Evolutionary conservation across 495 filamentous ascomycete genomes (phyloP), one percentile per base, ranked within the genome.

Genomic region (Hypoxylon trugodes): DNA sequence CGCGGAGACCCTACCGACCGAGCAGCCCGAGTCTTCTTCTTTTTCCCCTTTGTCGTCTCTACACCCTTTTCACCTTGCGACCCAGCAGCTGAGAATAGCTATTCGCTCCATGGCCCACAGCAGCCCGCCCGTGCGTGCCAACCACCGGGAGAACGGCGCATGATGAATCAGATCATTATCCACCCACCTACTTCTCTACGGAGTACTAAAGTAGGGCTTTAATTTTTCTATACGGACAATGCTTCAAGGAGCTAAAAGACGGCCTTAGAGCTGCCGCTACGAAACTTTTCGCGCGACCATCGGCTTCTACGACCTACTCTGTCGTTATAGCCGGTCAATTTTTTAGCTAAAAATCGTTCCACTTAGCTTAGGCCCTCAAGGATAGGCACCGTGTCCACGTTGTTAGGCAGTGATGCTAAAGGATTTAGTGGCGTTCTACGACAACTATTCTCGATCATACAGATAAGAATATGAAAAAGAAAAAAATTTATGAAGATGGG

Each of bases 81-180:
- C 41, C 15, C 41, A 33, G 32, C 15, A 10, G 9, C 46, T 41
- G 54, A 45, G 37, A 56, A 55, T 46, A 48, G 61, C n/a, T 38
- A 40, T 48, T 42, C 30, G 15, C 13, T 41, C 41, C 10, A 51
- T n/a, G 41, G 32, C 18, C 56, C 56, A 56, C 49, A 36, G 12
- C 16, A 48, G 33, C 49, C 48, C 36, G 47, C 38, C 24, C n/a
- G 25, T 42, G 18, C 26, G 36, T 59, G 41, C 49, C 49, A 65
- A 12, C 36, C 41, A 50, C 38, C 41, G 25, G 55, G 48, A 61
- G 25, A 52, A 9, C 24, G 13, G 15, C 19, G 52, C 45, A 52
- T 52, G n/a, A n/a, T n/a, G 35, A 66, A 61, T 66, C 57, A 61
- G 52, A 38, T 47, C 40, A 61, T 52, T 53, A 61, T 61, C 63